Percentiles rank a stretch among this genome's conserved stretches.
These are phyloP conservation scores for Chenopodium quinoa DNA, from an alignment of 148 eudicot genomes.

Conservation along the genomic window DNA sequence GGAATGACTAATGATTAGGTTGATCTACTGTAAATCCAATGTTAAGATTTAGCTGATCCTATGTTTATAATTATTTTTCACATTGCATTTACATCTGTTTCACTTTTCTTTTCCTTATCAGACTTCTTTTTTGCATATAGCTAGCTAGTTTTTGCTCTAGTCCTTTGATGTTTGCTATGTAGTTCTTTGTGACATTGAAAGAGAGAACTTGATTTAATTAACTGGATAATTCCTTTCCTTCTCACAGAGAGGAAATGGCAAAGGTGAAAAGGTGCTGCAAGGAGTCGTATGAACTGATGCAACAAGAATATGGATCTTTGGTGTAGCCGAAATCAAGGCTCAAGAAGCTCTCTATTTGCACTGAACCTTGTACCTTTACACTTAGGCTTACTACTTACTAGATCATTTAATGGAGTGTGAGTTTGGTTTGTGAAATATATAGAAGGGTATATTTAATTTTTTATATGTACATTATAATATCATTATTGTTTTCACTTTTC, in stretches of 20 bases:
- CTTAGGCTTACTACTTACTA: conserved; percentile 5
- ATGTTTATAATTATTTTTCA: background rate
- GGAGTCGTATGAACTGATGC: background rate
- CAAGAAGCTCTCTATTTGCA: conserved; percentile 6
- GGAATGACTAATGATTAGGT: no score
- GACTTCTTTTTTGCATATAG: background rate
- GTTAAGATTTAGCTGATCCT: background rate
- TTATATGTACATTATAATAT: conserved; percentile 27
- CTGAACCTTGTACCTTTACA: conserved; percentile 1
- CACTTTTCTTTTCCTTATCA: background rate
- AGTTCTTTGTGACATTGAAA: background rate
- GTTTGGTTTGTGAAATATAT: conserved; percentile 27
- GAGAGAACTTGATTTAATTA: background rate
- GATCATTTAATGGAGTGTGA: conserved; percentile 19
- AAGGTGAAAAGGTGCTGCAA: conserved; percentile 37
- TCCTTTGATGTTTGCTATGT: background rate
- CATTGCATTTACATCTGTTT: background rate
- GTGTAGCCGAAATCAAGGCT: conserved; percentile 11
- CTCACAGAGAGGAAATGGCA: conserved; percentile 71
- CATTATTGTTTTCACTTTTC: conserved; percentile 10
- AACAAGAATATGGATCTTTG: background rate
- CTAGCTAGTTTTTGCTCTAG: background rate
- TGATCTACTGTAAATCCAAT: no score
- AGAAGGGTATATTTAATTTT: conserved; percentile 4
- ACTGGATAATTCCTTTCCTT: background rate